Conservation (phyloP, 106 monocot genomes). For the Hemerocallis citrina region DNA sequence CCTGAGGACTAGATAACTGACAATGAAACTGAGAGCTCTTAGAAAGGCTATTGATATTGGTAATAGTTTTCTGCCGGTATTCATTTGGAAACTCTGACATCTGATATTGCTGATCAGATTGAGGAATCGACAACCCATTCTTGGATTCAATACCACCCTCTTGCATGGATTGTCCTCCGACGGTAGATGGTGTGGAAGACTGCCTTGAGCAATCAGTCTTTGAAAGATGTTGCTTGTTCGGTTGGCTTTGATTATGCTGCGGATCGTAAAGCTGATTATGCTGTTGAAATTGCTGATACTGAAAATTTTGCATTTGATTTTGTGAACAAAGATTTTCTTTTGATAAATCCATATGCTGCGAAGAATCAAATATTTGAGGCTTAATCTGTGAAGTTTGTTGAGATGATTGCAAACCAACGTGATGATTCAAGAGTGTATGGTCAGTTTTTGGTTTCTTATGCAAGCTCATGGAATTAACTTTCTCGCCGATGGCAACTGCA, state of each 20-base stretch:
- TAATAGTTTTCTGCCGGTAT: no score
- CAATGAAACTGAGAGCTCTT: no score
- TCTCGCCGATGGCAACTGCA: constrained; percentile 35
- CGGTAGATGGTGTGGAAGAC: constrained; percentile 24
- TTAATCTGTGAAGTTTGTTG: constrained; percentile 35
- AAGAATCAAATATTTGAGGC: constrained; percentile 47
- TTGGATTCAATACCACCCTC: constrained; percentile 35
- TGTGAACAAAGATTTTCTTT: constrained; percentile 41
- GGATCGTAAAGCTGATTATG: constrained; percentile 31
- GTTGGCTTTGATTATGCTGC: constrained; percentile 25
- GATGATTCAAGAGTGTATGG: constrained; percentile 18
- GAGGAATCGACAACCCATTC: constrained; percentile 29
- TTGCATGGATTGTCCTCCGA: constrained; percentile 34
- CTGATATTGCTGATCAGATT: constrained; percentile 36
- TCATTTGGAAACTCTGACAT: constrained; percentile 38
- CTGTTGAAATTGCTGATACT: constrained; percentile 46
- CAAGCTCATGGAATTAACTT: constrained; percentile 33
- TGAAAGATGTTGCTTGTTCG: constrained; percentile 31
- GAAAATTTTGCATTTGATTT: constrained; percentile 39
- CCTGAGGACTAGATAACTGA: constrained; percentile 34
- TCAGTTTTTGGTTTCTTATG: constrained; percentile 46
- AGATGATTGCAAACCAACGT: constrained; percentile 36
- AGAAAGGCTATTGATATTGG: no score
- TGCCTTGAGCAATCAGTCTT: constrained; percentile 33
- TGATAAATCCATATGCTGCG: constrained; percentile 62